phyloP scores from a whole-genome alignment of 768 basidiomycete species.

The Hygrophorus russula region DNA sequence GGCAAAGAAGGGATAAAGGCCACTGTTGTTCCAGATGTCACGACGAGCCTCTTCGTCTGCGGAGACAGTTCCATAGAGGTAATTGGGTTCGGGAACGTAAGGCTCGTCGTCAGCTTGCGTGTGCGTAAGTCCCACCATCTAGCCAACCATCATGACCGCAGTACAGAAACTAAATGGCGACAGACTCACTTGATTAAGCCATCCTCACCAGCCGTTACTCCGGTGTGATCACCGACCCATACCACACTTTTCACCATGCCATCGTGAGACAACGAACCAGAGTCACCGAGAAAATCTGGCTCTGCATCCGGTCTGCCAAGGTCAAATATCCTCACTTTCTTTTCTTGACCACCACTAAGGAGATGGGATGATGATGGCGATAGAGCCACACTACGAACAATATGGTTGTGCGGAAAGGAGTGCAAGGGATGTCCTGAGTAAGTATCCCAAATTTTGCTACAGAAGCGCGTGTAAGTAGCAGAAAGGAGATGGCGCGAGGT shows the following conservation, averaged over 20 bases:
- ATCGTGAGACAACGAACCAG: constrained; percentile 60
- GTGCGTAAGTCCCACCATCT: constrained; percentile 98
- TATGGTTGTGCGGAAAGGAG: constrained; percentile 98
- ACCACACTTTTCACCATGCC: constrained; percentile 89
- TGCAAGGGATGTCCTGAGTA: constrained; percentile 80
- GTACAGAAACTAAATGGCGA: not conserved
- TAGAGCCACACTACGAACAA: constrained; percentile 90
- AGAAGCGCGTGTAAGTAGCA: not conserved
- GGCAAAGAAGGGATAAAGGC: constrained; percentile 78
- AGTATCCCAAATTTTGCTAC: constrained; percentile 93
- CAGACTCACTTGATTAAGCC: constrained; percentile 68
- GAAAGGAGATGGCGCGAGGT: not conserved
- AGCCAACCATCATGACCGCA: not conserved
- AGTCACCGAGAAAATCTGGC: constrained; percentile 65
- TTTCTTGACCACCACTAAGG: constrained; percentile 92
- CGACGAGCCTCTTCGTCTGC: constrained; percentile 72
- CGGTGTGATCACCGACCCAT: constrained; percentile 75
- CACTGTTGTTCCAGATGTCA: constrained; percentile 88
- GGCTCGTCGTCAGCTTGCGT: constrained; percentile 53
- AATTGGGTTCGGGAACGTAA: constrained; percentile 70
- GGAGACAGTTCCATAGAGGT: constrained; percentile 90
- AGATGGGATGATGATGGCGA: constrained; percentile 60
- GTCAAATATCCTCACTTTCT: constrained; percentile 94
- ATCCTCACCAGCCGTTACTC: constrained; percentile 89
- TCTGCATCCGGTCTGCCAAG: constrained; percentile 78